A percentile compares a stretch with the other conserved stretches of the same genome.
Conservation (phyloP, 164 flowering plant genomes). For the Chloranthus sessilifolius region DNA sequence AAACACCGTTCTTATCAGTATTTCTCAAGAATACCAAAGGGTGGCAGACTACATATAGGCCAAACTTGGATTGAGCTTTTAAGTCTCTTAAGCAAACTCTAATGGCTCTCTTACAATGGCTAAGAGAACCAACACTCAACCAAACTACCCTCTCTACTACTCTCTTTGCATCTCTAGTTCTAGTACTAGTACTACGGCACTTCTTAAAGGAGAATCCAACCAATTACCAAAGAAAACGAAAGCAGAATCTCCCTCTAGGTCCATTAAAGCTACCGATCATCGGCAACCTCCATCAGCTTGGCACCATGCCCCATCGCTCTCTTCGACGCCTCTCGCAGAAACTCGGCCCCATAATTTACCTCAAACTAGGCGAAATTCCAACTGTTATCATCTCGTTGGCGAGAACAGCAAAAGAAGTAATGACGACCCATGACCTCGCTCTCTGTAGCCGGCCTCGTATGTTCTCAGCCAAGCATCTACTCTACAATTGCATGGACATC, state of each 20-base stretch:
- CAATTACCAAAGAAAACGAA: too few relatives aligned
- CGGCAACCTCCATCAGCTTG: conserved; percentile 63
- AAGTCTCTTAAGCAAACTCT: background rate
- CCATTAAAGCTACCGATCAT: conserved; percentile 53
- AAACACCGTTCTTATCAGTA: too few relatives aligned
- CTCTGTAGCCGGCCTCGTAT: conserved; percentile 39
- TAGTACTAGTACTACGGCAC: background rate
- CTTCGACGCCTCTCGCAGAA: conserved; percentile 30
- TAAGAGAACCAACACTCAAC: background rate
- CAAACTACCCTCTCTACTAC: background rate
- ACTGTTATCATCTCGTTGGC: conserved; percentile 57
- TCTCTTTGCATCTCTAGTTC: background rate
- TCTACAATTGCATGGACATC: conserved; percentile 41
- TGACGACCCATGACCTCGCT: conserved; percentile 56
- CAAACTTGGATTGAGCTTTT: too few relatives aligned
- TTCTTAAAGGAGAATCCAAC: background rate
- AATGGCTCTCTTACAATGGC: background rate
- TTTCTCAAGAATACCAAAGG: too few relatives aligned
- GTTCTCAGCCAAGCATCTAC: conserved; percentile 31
- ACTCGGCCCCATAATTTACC: conserved; percentile 40
- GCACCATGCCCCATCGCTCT: conserved; percentile 39
- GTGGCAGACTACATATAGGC: too few relatives aligned
- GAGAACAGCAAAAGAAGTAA: conserved; percentile 34
- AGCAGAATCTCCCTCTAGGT: conserved; percentile 36
- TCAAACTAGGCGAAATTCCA: conserved; percentile 49